Evolutionary conservation across 257 asterid genomes (phyloP).

Genomic region (Misopates orontium): DNA sequence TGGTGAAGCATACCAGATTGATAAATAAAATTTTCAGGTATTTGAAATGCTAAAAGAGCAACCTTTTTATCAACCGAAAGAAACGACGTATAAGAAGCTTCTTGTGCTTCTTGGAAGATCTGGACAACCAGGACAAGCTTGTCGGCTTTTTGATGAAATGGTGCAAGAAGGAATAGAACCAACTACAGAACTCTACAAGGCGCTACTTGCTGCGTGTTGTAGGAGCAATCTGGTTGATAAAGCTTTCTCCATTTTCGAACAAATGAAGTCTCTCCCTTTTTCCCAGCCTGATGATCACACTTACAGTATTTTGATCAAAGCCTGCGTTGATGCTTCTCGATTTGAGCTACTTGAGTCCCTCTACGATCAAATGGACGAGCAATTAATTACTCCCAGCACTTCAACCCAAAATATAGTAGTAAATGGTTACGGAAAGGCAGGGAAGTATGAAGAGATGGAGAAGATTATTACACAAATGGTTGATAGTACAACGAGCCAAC

Average conservation of each 20-base stretch:
- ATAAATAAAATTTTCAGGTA: constrained; percentile 40
- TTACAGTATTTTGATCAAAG: constrained; percentile 78
- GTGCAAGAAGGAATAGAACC: constrained; percentile 71
- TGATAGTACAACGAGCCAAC: constrained; percentile 49
- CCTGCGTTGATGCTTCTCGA: constrained; percentile 64
- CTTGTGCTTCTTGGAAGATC: constrained; percentile 85
- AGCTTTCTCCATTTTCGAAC: constrained; percentile 62
- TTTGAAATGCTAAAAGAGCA: constrained; percentile 83
- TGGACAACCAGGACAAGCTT: constrained; percentile 85
- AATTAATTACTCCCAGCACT: constrained; percentile 70
- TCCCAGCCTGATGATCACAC: constrained; percentile 93
- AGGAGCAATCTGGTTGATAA: constrained; percentile 68
- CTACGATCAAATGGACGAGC: constrained; percentile 63
- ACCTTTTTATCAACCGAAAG: constrained; percentile 82
- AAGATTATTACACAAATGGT: constrained; percentile 69
- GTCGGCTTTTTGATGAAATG: constrained; percentile 76
- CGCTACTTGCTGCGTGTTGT: constrained; percentile 74
- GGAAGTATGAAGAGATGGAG: constrained; percentile 92
- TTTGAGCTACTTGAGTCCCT: constrained; percentile 72
- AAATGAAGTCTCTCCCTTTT: constrained; percentile 64
- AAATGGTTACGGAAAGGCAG: constrained; percentile 85
- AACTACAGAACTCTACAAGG: constrained; percentile 72
- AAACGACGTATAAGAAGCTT: constrained; percentile 84
- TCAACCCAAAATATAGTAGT: constrained; percentile 86
- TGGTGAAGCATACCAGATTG: no score